These are phyloP conservation scores for Trametes elegans DNA, from an alignment of 768 basidiomycete species.

Conservation along the genomic window DNA sequence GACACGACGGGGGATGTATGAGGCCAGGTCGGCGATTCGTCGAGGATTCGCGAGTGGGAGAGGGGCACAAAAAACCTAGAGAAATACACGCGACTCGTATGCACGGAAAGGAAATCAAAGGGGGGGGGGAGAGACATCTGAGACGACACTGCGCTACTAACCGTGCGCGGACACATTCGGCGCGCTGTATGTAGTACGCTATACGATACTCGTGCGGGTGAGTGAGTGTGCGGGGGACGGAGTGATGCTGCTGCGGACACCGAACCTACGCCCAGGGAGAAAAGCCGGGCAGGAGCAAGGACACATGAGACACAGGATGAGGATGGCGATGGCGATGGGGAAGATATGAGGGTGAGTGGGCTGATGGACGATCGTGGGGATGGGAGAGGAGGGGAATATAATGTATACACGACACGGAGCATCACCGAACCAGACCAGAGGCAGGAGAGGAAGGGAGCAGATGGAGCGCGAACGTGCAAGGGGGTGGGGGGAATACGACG, in stretches of 20 bases:
- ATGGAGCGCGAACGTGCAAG: slow-evolving; percentile 7
- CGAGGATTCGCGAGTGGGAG: neutral
- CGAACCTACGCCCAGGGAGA: slow-evolving; percentile 1
- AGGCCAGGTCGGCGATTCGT: too few relatives aligned
- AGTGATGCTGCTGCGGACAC: neutral
- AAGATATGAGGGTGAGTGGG: too few relatives aligned
- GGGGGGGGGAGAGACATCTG: neutral
- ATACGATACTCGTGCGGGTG: slow-evolving; percentile 5
- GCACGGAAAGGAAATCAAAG: neutral
- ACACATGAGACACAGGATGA: neutral
- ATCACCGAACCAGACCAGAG: slow-evolving; percentile 9
- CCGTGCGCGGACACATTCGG: neutral
- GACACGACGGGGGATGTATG: neutral
- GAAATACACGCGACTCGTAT: neutral
- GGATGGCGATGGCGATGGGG: neutral
- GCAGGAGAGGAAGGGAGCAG: slow-evolving; percentile 3
- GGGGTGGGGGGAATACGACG: neutral
- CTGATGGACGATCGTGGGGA: too few relatives aligned
- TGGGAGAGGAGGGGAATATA: neutral
- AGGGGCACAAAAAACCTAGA: neutral
- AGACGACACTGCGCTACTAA: slow-evolving; percentile 1
- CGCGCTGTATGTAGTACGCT: slow-evolving; percentile 2
- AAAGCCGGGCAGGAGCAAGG: neutral
- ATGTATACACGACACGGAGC: slow-evolving; percentile 7
- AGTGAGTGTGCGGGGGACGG: neutral